Percentiles rank a stretch among this genome's conserved stretches.
Conservation (phyloP, 2,329 filamentous ascomycete genomes). For the Pyrenochaeta sp. region DNA sequence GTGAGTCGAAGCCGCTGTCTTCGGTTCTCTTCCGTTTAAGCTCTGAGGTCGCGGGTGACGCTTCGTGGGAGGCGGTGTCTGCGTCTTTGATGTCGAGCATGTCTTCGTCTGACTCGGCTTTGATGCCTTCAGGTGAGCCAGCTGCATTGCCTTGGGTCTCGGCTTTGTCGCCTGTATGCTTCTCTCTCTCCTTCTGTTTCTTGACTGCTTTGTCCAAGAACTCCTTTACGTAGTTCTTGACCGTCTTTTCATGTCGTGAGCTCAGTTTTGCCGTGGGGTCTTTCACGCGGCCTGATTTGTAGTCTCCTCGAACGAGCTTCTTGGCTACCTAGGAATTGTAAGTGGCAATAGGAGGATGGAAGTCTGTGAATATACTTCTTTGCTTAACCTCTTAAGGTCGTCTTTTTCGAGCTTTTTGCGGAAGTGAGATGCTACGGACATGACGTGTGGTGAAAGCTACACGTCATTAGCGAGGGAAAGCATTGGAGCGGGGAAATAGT, state of each 20-base stretch:
- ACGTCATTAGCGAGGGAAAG: not conserved
- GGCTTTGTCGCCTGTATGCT: slow-evolving; percentile 60
- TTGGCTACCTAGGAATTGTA: slow-evolving; percentile 69
- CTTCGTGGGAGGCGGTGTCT: slow-evolving; percentile 11
- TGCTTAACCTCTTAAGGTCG: slow-evolving; percentile 69
- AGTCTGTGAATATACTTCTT: slow-evolving; percentile 58
- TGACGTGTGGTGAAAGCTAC: slow-evolving; percentile 84
- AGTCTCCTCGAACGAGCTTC: slow-evolving; percentile 90
- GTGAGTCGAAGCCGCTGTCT: slow-evolving; percentile 32
- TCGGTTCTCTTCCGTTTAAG: slow-evolving; percentile 50
- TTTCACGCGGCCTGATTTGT: slow-evolving; percentile 84
- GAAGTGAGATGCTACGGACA: slow-evolving; percentile 86
- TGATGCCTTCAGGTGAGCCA: slow-evolving; percentile 20
- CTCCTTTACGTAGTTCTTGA: slow-evolving; percentile 83
- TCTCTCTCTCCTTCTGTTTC: slow-evolving; percentile 69
- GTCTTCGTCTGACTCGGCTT: slow-evolving; percentile 23
- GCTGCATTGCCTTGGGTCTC: slow-evolving; percentile 22
- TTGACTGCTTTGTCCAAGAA: slow-evolving; percentile 86
- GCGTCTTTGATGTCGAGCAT: slow-evolving; percentile 30
- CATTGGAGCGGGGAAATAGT: too few relatives aligned
- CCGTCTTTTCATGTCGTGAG: slow-evolving; percentile 79
- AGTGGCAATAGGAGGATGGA: slow-evolving; percentile 13
- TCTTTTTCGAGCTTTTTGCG: slow-evolving; percentile 86
- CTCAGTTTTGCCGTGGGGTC: slow-evolving; percentile 77
- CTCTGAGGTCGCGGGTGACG: slow-evolving; percentile 35